Conservation (phyloP, 495 filamentous ascomycete species). For the Ramalina intermedia region DNA sequence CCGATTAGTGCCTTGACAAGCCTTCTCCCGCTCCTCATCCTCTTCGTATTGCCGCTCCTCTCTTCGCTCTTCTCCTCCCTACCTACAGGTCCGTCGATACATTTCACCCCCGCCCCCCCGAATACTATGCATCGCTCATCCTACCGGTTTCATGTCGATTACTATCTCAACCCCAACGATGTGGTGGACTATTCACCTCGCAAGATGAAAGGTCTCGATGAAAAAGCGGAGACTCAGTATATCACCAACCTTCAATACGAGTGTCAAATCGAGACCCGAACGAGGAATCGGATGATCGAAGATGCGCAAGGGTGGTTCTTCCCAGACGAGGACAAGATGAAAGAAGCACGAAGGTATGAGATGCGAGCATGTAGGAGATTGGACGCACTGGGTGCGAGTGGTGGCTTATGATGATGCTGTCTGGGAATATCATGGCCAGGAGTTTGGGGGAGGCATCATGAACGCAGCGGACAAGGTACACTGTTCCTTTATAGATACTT, state of each 20-base stretch:
- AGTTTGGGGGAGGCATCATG: background rate
- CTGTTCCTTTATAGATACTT: no score
- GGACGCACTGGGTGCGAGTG: constrained; percentile 23
- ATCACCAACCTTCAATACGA: constrained; percentile 46
- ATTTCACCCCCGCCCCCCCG: constrained; percentile 49
- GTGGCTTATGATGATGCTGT: background rate
- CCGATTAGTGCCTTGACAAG: constrained; percentile 35
- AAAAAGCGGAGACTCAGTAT: constrained; percentile 57
- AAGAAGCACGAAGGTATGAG: constrained; percentile 44
- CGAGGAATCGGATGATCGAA: constrained; percentile 50
- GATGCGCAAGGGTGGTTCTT: constrained; percentile 85
- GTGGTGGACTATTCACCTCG: constrained; percentile 49
- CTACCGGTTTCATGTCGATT: constrained; percentile 53
- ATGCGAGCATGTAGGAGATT: constrained; percentile 41
- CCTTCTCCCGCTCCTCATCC: constrained; percentile 71
- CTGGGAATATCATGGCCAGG: background rate
- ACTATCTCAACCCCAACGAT: constrained; percentile 71
- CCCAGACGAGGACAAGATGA: constrained; percentile 63
- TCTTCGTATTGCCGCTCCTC: constrained; percentile 79
- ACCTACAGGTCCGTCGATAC: constrained; percentile 50
- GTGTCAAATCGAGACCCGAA: constrained; percentile 56
- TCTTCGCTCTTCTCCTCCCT: constrained; percentile 61
- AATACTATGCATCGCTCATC: constrained; percentile 63
- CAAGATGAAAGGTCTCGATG: constrained; percentile 61
- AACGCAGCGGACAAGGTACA: no score